phyloP scores from a whole-genome alignment of 257 asterid species.

The Verbascum thapsus region DNA sequence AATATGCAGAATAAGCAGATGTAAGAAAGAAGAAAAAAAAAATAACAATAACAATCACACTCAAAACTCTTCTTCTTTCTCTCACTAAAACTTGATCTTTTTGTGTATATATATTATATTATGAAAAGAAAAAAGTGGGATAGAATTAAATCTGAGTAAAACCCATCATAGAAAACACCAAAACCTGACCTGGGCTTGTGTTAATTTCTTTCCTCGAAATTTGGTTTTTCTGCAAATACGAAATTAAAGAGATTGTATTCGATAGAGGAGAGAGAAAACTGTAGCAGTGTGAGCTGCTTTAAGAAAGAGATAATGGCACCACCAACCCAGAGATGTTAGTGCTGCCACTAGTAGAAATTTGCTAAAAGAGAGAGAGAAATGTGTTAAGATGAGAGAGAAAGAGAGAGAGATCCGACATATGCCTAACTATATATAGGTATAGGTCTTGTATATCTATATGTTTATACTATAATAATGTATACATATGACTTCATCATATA shows the following conservation, averaged over 20 bases:
- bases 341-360: slow-evolving; percentile 27
- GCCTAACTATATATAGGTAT: slow-evolving; percentile 11
- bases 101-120: slow-evolving; percentile 15
- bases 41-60: slow-evolving; percentile 21
- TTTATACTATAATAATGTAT: too few species aligned
- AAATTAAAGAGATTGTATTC: slow-evolving; percentile 6
- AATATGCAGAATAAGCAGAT: slow-evolving; percentile 20
- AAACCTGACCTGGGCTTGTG: slow-evolving; percentile 54
- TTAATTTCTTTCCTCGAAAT: slow-evolving; percentile 32
- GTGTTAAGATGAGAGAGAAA: slow-evolving; percentile 19
- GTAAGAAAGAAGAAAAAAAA: background rate
- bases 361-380: slow-evolving; percentile 23
- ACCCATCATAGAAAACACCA: slow-evolving; percentile 41
- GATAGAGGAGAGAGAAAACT: background rate
- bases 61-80: slow-evolving; percentile 31
- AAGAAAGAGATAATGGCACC: slow-evolving; percentile 17
- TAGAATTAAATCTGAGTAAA: slow-evolving; percentile 35
- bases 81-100: too few species aligned
- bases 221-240: slow-evolving; percentile 28
- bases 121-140: slow-evolving; percentile 18
- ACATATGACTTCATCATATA: background rate
- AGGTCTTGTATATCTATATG: background rate
- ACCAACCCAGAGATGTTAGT: slow-evolving; percentile 25
- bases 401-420: slow-evolving; percentile 28
- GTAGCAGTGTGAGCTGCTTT: slow-evolving; percentile 1